phyloP scores from a whole-genome alignment of 495 filamentous ascomycete species.

The Hyaloscypha variabilis region DNA sequence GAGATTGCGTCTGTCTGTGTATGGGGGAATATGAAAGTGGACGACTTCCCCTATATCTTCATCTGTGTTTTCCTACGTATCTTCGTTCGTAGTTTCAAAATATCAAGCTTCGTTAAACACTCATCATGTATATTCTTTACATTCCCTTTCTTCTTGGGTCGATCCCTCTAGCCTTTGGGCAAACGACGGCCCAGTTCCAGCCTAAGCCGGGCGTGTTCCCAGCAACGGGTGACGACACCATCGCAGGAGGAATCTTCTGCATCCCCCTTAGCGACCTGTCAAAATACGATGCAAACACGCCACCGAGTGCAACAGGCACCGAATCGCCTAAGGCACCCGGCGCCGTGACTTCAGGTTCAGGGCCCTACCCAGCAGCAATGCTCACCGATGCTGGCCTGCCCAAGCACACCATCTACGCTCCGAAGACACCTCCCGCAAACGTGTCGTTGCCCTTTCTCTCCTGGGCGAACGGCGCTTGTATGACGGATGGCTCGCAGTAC shows the following conservation, averaged over 20 bases:
- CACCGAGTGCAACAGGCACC: no score
- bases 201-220: neutral
- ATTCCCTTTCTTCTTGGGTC: no score
- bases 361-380: constrained; percentile 29
- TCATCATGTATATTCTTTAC: no score
- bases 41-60: no score
- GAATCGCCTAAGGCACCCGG: constrained; percentile 11
- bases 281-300: no score
- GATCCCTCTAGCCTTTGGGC: no score
- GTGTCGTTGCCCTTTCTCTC: constrained; percentile 11
- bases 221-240: constrained; percentile 31
- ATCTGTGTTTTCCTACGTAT: no score
- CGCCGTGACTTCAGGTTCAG: constrained; percentile 25
- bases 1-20: no score
- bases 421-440: constrained; percentile 3
- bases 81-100: no score
- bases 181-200: no score
- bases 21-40: no score
- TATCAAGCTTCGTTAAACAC: no score
- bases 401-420: constrained; percentile 18
- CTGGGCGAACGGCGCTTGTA: constrained; percentile 11
- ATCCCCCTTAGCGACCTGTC: constrained; percentile 7
- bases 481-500: constrained; percentile 11
- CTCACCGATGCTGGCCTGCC: constrained; percentile 5
- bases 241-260: constrained; percentile 33